Evolutionary conservation across 305 asterid species (phyloP).

Genomic region (Fraxinus velutina): DNA sequence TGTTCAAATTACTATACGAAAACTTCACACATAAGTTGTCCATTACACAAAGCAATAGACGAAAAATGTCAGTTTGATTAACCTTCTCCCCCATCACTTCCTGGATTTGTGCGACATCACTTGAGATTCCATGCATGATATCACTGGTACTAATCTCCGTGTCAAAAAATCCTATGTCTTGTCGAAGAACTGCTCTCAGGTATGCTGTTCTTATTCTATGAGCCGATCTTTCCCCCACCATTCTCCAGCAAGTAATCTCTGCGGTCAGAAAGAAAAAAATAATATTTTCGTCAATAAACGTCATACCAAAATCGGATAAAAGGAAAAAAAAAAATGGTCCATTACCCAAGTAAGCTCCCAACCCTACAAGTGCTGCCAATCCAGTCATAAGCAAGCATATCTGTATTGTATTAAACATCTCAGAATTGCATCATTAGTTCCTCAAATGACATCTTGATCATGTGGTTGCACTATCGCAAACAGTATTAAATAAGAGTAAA

Average conservation of each 20-base stretch:
- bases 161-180: slow-evolving; percentile 71
- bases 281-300: background rate
- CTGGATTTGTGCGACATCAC: slow-evolving; percentile 88
- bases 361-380: slow-evolving; percentile 54
- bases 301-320: background rate
- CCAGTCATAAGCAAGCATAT: slow-evolving; percentile 70
- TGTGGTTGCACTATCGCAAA: background rate
- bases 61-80: background rate
- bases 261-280: background rate
- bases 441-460: background rate
- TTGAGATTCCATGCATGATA: slow-evolving; percentile 88
- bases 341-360: slow-evolving; percentile 82
- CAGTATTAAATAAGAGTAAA: background rate
- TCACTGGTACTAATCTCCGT: slow-evolving; percentile 67
- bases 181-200: slow-evolving; percentile 66
- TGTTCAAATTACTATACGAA: background rate
- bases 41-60: background rate
- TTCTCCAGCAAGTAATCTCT: slow-evolving; percentile 86
- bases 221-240: slow-evolving; percentile 81
- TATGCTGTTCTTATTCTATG: slow-evolving; percentile 75
- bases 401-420: slow-evolving; percentile 27
- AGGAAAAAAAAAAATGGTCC: background rate
- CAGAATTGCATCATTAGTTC: background rate
- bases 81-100: slow-evolving; percentile 95
- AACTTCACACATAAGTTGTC: background rate